Evolutionary conservation across 129 eudicot genomes (phyloP).

Genomic region (Cynara cardunculus): DNA sequence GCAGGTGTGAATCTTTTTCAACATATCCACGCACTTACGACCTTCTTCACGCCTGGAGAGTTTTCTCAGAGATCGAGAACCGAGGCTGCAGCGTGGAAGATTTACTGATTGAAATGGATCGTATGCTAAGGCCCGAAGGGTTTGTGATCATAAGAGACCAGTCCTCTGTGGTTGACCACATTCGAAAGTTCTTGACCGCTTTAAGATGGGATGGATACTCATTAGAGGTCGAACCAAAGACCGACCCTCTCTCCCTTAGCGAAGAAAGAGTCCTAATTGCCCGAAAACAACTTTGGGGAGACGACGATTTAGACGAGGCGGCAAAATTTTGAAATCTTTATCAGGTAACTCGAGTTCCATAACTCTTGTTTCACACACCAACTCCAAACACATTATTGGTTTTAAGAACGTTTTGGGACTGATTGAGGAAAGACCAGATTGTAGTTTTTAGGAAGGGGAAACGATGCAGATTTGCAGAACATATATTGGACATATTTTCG

Average conservation of each 20-base stretch:
- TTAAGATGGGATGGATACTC: constrained; percentile 77
- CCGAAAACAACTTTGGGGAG: constrained; percentile 68
- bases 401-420: background rate
- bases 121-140: constrained; percentile 85
- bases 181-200: constrained; percentile 53
- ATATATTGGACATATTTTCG: constrained; percentile 17
- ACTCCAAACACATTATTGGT: background rate
- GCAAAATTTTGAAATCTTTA: constrained; percentile 29
- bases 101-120: constrained; percentile 89
- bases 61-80: constrained; percentile 60
- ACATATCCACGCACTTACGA: constrained; percentile 96
- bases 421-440: constrained; percentile 5
- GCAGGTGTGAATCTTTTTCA: constrained; percentile 96
- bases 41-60: constrained; percentile 83
- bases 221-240: constrained; percentile 74
- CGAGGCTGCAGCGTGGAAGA: constrained; percentile 83
- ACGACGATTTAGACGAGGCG: constrained; percentile 31
- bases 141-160: constrained; percentile 77
- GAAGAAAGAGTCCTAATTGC: constrained; percentile 78
- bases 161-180: constrained; percentile 44
- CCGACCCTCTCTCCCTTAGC: constrained; percentile 52
- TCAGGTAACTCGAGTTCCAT: constrained; percentile 27
- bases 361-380: background rate
- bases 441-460: background rate
- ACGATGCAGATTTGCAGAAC: constrained; percentile 17